Conservation (phyloP, 192 early-diverging fungal genomes). For the Rhizophagus sp. region DNA sequence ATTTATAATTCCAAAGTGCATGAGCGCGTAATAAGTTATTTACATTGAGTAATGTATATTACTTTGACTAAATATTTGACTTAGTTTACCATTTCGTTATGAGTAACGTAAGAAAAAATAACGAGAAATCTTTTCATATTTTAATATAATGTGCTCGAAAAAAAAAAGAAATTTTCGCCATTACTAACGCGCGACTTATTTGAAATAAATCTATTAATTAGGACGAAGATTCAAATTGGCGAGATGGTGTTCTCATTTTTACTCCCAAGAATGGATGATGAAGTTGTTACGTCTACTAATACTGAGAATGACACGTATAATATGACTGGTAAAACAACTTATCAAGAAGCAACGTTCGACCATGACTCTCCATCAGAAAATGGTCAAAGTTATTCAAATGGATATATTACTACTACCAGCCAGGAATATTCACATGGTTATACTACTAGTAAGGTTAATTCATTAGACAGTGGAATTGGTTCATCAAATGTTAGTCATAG, state of each 20-base stretch:
- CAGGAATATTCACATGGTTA: neutral
- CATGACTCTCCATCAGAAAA: neutral
- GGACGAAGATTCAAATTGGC: slow-evolving; percentile 83
- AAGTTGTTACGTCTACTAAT: slow-evolving; percentile 29
- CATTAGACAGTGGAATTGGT: neutral
- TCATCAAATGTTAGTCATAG: neutral
- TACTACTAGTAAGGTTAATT: neutral
- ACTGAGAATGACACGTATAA: slow-evolving; percentile 22
- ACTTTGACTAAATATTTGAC: neutral
- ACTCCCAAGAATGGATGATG: slow-evolving; percentile 60
- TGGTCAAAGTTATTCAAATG: slow-evolving; percentile 5
- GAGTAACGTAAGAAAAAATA: no score
- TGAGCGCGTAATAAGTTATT: neutral
- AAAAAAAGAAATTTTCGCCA: neutral
- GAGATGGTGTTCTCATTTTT: slow-evolving; percentile 80
- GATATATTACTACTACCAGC: slow-evolving; percentile 1
- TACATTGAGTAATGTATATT: neutral
- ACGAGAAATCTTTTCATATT: no score
- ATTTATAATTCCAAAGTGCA: neutral
- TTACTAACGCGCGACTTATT: slow-evolving; percentile 2
- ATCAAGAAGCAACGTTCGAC: slow-evolving; percentile 1
- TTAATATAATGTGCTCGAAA: neutral
- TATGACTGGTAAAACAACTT: neutral
- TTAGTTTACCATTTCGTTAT: neutral
- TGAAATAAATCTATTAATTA: slow-evolving; percentile 26